These are phyloP conservation scores for Diplosphaera chodatii DNA, from an alignment of 139 green algal species.

Conservation along the genomic window DNA sequence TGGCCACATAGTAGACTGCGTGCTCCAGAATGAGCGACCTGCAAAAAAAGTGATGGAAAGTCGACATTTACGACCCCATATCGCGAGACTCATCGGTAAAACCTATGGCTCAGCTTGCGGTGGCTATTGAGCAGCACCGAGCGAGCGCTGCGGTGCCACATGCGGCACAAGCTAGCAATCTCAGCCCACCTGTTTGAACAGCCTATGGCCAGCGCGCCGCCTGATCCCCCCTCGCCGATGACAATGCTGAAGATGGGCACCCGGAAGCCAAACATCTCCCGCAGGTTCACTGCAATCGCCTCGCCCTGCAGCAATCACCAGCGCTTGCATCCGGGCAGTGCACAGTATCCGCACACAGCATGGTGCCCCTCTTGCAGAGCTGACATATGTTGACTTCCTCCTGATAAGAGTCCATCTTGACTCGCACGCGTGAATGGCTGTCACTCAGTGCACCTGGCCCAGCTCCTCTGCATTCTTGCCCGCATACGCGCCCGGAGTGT, in stretches of 20 bases:
- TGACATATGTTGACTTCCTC: no score
- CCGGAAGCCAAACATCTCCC: conserved; percentile 94
- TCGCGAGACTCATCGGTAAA: no score
- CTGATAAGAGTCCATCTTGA: no score
- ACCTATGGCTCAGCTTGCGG: no score
- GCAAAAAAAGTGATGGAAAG: no score
- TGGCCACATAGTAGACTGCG: conserved; percentile 94
- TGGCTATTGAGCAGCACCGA: no score
- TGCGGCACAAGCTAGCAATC: neutral
- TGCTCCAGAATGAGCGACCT: conserved; percentile 85
- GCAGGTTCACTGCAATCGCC: conserved; percentile 93
- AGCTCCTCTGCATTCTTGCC: conserved; percentile 88
- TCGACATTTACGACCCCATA: no score
- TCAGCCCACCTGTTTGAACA: conserved; percentile 76
- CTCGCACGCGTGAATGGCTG: no score
- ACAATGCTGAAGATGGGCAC: conserved; percentile 91
- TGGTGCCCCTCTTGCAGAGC: no score
- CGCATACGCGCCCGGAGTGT: conserved; percentile 93
- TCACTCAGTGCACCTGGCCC: conserved; percentile 84
- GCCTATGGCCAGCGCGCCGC: conserved; percentile 91
- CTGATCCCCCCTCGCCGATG: conserved; percentile 91
- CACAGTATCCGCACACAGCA: no score
- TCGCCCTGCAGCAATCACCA: conserved; percentile 63
- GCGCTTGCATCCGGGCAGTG: no score
- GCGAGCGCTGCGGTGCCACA: conserved; percentile 1